Evolutionary conservation across 495 filamentous ascomycete genomes (phyloP).

Genomic region (Schizothecium vesticola): DNA sequence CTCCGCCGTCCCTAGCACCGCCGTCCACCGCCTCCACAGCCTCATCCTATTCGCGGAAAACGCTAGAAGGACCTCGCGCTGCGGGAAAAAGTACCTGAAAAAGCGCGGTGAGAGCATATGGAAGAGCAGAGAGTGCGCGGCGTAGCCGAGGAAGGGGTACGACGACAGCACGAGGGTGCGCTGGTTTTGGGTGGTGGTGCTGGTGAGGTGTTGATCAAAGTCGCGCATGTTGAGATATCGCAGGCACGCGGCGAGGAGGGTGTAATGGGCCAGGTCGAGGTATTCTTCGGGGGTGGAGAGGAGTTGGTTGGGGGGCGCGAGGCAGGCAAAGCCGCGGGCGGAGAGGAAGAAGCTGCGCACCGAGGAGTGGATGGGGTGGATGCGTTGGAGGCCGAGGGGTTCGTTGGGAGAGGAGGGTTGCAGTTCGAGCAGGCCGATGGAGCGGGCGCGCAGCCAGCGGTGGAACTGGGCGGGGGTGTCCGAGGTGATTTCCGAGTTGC

Average conservation of each 20-base stretch:
- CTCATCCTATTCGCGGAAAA: constrained; percentile 25
- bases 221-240: constrained; percentile 36
- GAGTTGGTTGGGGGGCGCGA: constrained; percentile 7
- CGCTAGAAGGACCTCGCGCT: constrained; percentile 22
- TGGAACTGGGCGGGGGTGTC: constrained; percentile 33
- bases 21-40: constrained; percentile 36
- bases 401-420: constrained; percentile 20
- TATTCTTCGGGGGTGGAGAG: constrained; percentile 14
- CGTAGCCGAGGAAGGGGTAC: constrained; percentile 36
- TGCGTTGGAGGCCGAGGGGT: constrained; percentile 29
- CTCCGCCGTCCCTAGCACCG: constrained; percentile 28
- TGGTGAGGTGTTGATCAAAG: constrained; percentile 23
- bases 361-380: constrained; percentile 31
- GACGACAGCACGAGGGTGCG: constrained; percentile 26
- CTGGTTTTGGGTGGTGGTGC: constrained; percentile 13
- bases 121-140: constrained; percentile 32
- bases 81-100: constrained; percentile 35
- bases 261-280: constrained; percentile 30
- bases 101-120: constrained; percentile 29
- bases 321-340: constrained; percentile 30
- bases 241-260: constrained; percentile 31
- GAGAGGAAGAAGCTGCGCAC: constrained; percentile 35
- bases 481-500: constrained; percentile 29
- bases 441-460: constrained; percentile 31
- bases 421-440: constrained; percentile 34